These are phyloP conservation scores for Lentinula lateritia DNA, from an alignment of 768 basidiomycete species.

Conservation along the genomic window DNA sequence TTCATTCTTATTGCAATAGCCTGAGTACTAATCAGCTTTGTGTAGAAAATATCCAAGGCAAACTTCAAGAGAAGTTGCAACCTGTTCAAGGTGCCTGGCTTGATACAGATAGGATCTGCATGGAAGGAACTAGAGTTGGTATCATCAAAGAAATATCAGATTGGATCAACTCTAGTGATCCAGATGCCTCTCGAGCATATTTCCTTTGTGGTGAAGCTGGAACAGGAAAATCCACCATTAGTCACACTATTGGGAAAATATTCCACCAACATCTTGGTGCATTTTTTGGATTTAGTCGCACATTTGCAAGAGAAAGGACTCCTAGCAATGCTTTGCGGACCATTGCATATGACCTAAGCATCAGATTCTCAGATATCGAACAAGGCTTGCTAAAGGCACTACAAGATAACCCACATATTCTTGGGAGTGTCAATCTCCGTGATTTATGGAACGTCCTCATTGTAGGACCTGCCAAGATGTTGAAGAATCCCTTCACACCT, in stretches of 20 bases:
- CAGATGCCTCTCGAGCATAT: background rate
- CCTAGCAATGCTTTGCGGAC: background rate
- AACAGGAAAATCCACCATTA: background rate
- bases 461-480: background rate
- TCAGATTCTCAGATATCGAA: background rate
- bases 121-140: background rate
- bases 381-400: background rate
- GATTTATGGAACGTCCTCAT: background rate
- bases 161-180: background rate
- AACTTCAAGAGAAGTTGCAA: conserved; percentile 6
- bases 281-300: background rate
- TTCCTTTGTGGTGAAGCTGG: conserved; percentile 2
- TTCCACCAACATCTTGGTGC: background rate
- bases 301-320: background rate
- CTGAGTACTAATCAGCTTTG: no score
- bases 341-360: background rate
- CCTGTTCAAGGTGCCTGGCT: conserved; percentile 39
- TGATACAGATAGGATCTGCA: conserved; percentile 29
- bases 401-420: background rate
- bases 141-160: background rate
- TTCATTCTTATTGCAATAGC: no score
- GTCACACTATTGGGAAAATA: background rate
- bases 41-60: conserved; percentile 39
- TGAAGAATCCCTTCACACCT: background rate
- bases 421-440: background rate